phyloP scores from a whole-genome alignment of 1,139 yeast species.

The Candida anutae region DNA sequence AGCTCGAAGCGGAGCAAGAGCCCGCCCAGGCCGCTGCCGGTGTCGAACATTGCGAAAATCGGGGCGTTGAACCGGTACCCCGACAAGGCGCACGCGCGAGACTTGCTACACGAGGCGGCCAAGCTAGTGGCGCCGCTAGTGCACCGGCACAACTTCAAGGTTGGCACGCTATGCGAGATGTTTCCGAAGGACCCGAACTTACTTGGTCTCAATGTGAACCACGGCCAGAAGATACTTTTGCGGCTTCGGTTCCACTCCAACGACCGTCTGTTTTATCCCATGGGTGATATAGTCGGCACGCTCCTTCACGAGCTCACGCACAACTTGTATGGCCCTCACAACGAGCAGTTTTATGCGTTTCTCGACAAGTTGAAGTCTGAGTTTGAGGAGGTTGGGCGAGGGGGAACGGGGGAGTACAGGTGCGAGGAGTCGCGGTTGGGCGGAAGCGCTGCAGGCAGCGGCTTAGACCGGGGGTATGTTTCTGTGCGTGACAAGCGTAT shows the following conservation, averaged over 20 bases:
- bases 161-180: constrained; percentile 72
- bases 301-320: constrained; percentile 87
- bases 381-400: constrained; percentile 44
- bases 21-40: constrained; percentile 28
- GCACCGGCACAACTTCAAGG: constrained; percentile 57
- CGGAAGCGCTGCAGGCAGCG: constrained; percentile 8
- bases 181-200: constrained; percentile 63
- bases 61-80: constrained; percentile 51
- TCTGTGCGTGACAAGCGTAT: constrained; percentile 32
- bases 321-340: constrained; percentile 74
- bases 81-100: constrained; percentile 48
- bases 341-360: constrained; percentile 57
- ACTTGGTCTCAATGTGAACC: constrained; percentile 79
- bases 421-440: constrained; percentile 56
- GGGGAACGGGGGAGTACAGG: constrained; percentile 31
- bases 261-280: constrained; percentile 51
- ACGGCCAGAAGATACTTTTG: constrained; percentile 68
- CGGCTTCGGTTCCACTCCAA: constrained; percentile 59
- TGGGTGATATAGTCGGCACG: constrained; percentile 68
- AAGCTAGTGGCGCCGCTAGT: constrained; percentile 66
- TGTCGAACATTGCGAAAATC: constrained; percentile 40
- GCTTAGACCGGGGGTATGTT: constrained; percentile 9
- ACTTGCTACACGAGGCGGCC: constrained; percentile 54
- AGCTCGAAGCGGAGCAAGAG: background rate
- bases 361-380: constrained; percentile 56